Percentiles rank a stretch among this genome's conserved stretches.
These are phyloP conservation scores for Hemisphaericaspora subhashii DNA, from an alignment of 1,139 yeast species.

Conservation along the genomic window DNA sequence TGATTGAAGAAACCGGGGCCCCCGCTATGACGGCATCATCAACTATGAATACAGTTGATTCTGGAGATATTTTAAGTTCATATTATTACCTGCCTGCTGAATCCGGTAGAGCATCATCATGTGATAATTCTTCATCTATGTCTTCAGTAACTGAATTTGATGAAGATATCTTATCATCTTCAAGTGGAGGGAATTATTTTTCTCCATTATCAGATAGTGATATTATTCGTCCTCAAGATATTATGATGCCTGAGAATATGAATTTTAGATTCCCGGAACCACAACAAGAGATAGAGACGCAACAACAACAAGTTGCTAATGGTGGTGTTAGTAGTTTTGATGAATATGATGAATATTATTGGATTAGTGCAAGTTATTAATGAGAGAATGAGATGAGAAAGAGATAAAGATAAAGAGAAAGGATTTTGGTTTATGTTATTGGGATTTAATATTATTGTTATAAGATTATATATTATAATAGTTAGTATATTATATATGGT, in stretches of 20 bases:
- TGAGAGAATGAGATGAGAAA: not conserved
- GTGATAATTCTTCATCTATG: not conserved
- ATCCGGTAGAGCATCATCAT: not conserved
- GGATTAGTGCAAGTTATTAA: conserved; percentile 19
- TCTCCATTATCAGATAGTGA: conserved; percentile 25
- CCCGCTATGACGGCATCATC: conserved; percentile 6
- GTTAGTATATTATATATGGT: no score
- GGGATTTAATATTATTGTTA: not conserved
- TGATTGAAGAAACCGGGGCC: no score
- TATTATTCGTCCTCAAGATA: conserved; percentile 23
- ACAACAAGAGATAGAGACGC: not conserved
- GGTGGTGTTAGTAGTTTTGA: conserved; percentile 12
- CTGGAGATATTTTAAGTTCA: conserved; percentile 27
- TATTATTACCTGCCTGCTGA: conserved; percentile 12
- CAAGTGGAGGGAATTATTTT: conserved; percentile 14
- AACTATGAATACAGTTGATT: conserved; percentile 7
- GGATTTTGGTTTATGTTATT: not conserved
- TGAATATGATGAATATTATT: conserved; percentile 24
- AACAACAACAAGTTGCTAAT: conserved; percentile 3
- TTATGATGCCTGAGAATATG: conserved; percentile 6
- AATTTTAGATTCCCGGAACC: not conserved
- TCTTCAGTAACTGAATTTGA: conserved; percentile 1
- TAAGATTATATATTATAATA: no score
- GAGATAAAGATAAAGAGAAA: not conserved
- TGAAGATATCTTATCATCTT: conserved; percentile 16